Evolutionary conservation across 2,329 filamentous ascomycete species (phyloP), one percentile per base, ranked within the genome.

Genomic region (Fusarium sp.): DNA sequence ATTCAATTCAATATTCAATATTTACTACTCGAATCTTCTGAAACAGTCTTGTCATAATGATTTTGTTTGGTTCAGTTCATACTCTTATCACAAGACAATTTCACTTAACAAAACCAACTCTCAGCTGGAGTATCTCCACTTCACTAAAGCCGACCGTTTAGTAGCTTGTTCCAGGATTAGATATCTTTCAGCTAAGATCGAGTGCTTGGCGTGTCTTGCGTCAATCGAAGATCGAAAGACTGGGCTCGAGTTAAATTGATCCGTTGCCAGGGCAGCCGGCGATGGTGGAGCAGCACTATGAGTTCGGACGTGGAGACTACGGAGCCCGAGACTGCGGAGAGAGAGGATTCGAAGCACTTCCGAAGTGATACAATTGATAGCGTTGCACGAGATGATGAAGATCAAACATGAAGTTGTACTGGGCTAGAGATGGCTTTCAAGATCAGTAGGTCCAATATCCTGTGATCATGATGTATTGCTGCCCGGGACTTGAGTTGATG

Each of bases 1-100:
- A 64, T 72, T 76, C 62, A 67, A 25, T 41, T 52, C n/a, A 25
- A 41, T 20, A 41, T 52, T 27, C 69, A 70, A 70, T 62, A 58
- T 57, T 41, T 52, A 40, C 24, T 52, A 60, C 53, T 24, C 22
- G 49, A 58, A 27, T 53, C 58, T 44, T 60, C 41, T 57, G 43
- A 63, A 55, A 55, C 24, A 24, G 15, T 24, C 11, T 7, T 27
- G 9, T 3, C n/a, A 40, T 40, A 20, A 60, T 24, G 25, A 12
- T 13, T 49, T 34, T 3, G 9, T 38, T 51, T 16, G 27, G 24
- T 30, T 41, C 32, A 11, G 29, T 30, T 41, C 32, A 11, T n/a
- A 27, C n/a, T 30, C 6, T 29, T 25, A 32, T 34, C 15, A 25
- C 20, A 40, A 59, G 62, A 57, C 66, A 57, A 43, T 55, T 34